These are phyloP conservation scores for Dictyostelium gargantuum DNA, from an alignment of 208 protist genomes.

Conservation along the genomic window DNA sequence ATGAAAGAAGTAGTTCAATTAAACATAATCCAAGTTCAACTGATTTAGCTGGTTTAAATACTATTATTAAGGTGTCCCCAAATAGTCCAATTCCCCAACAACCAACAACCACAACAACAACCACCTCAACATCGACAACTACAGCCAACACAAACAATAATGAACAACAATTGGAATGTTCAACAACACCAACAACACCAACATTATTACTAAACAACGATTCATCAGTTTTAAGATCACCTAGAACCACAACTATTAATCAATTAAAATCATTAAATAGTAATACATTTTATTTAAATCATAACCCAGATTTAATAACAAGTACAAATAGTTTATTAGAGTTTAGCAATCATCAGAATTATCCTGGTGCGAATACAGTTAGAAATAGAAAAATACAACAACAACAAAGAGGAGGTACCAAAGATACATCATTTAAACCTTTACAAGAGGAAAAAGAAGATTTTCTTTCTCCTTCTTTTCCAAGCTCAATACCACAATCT, in stretches of 20 bases:
- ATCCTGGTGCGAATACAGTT: not conserved
- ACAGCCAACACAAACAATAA: too few species aligned
- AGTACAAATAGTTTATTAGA: not conserved
- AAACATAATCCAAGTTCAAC: not conserved
- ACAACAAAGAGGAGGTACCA: not conserved
- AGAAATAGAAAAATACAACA: not conserved
- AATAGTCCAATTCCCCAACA: not conserved
- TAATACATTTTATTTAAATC: not conserved
- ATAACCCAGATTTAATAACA: not conserved
- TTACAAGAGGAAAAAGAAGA: too few species aligned
- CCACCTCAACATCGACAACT: not conserved
- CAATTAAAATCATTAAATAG: not conserved
- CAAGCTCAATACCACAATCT: too few species aligned
- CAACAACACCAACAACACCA: not conserved
- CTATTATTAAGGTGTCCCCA: not conserved
- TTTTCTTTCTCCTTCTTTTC: too few species aligned
- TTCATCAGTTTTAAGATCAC: not conserved
- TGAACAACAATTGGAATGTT: too few species aligned
- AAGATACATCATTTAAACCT: too few species aligned
- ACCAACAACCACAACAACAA: not conserved
- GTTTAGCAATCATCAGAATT: not conserved
- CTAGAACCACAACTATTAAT: not conserved
- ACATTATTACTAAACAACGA: not conserved
- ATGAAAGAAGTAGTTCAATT: not conserved
- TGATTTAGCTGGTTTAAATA: not conserved